Evolutionary conservation across 805 yeast species (phyloP), one percentile per base, ranked within the genome.

Genomic region (Candida tallmaniae): DNA sequence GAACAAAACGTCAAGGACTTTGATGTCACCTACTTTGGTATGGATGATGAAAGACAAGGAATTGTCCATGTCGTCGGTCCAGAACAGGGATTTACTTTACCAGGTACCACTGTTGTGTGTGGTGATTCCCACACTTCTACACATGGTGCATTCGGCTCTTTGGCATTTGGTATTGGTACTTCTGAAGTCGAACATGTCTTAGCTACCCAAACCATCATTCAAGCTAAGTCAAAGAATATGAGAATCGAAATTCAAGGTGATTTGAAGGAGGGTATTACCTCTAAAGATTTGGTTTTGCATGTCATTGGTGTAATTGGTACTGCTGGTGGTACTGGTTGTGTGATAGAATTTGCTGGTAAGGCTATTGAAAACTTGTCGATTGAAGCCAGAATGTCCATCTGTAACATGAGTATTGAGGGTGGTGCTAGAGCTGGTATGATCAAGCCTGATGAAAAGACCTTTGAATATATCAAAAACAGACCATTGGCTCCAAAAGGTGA

Each of bases 361-460:
- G 97, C 97, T 38, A 89, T 93, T 51, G 86, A 83, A 62, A 77
- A 74, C 44, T 73, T 93, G 42, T 77, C 95, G 21, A 87, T 93
- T 88, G 98, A 93, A 66, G 96, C 97, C 8, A 78, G 98, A 66
- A 93, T 93, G 98, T 88, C 97, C 35, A 93, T 93, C 71, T 93
- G 98, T 75, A 93, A 93, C 62, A 93, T 93, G 98, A 81, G 97
- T 29, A 90, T 93, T 54, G 98, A 93, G 69, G 98, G 83, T 40
- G 98, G 98, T 68, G 98, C 98, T 12, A 82, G 98, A 69, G 97
- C 98, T 18, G 98, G 98, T 65, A 87, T 93, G 97, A 90, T 93
- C 58, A 84, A 82, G 46, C 98, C 98, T 7, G 98, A 93, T 58
- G 83, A 88, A 45, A 79, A 60, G 35, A 90, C 97, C 19, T 85